Conservation (phyloP, 192 early-diverging fungal genomes). For the Backusella tuberculispora region DNA sequence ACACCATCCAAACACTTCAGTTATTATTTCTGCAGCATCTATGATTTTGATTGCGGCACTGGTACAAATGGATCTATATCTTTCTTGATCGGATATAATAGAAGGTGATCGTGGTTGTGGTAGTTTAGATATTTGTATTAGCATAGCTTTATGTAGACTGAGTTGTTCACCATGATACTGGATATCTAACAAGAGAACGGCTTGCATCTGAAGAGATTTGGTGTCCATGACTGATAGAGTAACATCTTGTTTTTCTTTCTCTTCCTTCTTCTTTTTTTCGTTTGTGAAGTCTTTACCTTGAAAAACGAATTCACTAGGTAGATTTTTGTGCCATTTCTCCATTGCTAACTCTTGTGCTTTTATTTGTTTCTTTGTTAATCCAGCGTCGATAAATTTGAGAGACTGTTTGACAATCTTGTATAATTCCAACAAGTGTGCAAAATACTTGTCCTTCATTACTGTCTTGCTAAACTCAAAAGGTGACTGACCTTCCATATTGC, state of each 20-base stretch:
- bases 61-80: slow-evolving; percentile 27
- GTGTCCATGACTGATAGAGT: slow-evolving; percentile 15
- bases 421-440: slow-evolving; percentile 33
- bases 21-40: slow-evolving; percentile 32
- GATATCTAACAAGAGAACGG: slow-evolving; percentile 30
- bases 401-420: slow-evolving; percentile 32
- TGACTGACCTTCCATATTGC: not conserved
- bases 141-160: slow-evolving; percentile 34
- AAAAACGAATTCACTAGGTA: not conserved
- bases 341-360: slow-evolving; percentile 25
- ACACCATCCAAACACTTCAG: slow-evolving; percentile 37
- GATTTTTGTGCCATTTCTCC: slow-evolving; percentile 26
- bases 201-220: slow-evolving; percentile 23
- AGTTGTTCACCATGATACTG: slow-evolving; percentile 43
- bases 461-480: slow-evolving; percentile 23
- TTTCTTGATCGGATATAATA: not conserved
- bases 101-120: not conserved
- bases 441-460: slow-evolving; percentile 37
- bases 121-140: not conserved
- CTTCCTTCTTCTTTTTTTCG: not conserved
- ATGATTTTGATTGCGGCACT: slow-evolving; percentile 37
- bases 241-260: not conserved
- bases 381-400: not conserved
- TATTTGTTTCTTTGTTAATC: slow-evolving; percentile 25
- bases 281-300: not conserved